Percentiles rank a stretch among this genome's conserved stretches.
These are phyloP conservation scores for Globisporangium orthogonon DNA, from an alignment of 352 stramenopile genomes.

Conservation along the genomic window DNA sequence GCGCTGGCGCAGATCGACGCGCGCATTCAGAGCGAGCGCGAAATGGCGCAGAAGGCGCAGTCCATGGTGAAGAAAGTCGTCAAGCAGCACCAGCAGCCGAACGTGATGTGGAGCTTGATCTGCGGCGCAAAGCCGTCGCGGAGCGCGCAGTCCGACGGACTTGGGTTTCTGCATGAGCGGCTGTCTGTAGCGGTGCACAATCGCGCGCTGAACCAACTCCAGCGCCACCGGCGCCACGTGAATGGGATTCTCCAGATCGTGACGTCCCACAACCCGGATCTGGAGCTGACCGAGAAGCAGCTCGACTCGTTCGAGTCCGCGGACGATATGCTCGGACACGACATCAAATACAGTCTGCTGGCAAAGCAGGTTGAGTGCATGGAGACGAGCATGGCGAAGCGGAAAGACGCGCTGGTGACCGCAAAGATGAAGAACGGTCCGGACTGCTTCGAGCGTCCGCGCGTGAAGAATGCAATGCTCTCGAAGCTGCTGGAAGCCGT, in stretches of 20 bases:
- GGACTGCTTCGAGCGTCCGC: constrained; percentile 55
- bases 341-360: constrained; percentile 74
- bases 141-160: constrained; percentile 37
- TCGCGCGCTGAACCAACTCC: constrained; percentile 70
- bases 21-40: constrained; percentile 39
- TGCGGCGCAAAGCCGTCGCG: constrained; percentile 36
- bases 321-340: constrained; percentile 60
- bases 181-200: constrained; percentile 53
- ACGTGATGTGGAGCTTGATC: constrained; percentile 56
- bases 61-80: constrained; percentile 19
- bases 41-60: constrained; percentile 28
- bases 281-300: constrained; percentile 75
- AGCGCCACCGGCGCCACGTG: constrained; percentile 72
- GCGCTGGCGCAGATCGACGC: constrained; percentile 48
- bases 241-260: constrained; percentile 77
- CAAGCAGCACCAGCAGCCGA: constrained; percentile 22
- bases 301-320: constrained; percentile 74
- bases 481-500: constrained; percentile 71
- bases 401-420: constrained; percentile 36
- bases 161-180: constrained; percentile 48
- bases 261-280: constrained; percentile 67
- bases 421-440: constrained; percentile 57
- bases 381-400: constrained; percentile 30
- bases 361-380: constrained; percentile 51
- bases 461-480: constrained; percentile 58